phyloP scores from a whole-genome alignment of 805 yeast genomes.

The Yamadazyma scolyti region DNA sequence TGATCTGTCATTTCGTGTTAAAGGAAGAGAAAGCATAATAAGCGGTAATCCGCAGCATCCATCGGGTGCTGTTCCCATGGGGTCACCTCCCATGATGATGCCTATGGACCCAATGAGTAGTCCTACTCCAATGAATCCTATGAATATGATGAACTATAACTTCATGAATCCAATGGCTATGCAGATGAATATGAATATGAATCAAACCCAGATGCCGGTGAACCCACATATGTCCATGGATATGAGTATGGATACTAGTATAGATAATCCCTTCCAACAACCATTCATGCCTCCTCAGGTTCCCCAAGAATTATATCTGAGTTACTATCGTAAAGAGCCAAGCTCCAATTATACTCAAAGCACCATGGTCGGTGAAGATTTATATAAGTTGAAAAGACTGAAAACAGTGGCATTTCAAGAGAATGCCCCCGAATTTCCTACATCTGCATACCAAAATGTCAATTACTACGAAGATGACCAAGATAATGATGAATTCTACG shows the following conservation, averaged over 20 bases:
- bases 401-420: conserved; percentile 31
- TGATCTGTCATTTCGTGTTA: no score
- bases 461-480: conserved; percentile 9
- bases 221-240: conserved; percentile 1
- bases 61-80: background rate
- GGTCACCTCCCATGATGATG: background rate
- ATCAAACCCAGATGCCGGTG: conserved; percentile 3
- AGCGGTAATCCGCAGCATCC: background rate
- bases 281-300: conserved; percentile 9
- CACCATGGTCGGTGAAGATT: conserved; percentile 10
- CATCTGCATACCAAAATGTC: conserved; percentile 22
- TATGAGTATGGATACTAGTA: conserved; percentile 1
- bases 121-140: conserved; percentile 1
- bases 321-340: conserved; percentile 5
- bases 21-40: background rate
- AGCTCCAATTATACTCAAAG: conserved; percentile 10
- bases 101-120: background rate
- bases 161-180: conserved; percentile 3
- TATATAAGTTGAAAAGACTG: conserved; percentile 6
- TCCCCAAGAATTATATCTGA: conserved; percentile 7
- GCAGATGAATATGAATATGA: conserved; percentile 4
- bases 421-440: conserved; percentile 28
- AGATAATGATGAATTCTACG: conserved; percentile 7
- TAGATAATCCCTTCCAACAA: background rate
- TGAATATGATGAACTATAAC: conserved; percentile 6